Evolutionary conservation across 305 asterid species (phyloP).

Genomic region (Euphrasia arctica): DNA sequence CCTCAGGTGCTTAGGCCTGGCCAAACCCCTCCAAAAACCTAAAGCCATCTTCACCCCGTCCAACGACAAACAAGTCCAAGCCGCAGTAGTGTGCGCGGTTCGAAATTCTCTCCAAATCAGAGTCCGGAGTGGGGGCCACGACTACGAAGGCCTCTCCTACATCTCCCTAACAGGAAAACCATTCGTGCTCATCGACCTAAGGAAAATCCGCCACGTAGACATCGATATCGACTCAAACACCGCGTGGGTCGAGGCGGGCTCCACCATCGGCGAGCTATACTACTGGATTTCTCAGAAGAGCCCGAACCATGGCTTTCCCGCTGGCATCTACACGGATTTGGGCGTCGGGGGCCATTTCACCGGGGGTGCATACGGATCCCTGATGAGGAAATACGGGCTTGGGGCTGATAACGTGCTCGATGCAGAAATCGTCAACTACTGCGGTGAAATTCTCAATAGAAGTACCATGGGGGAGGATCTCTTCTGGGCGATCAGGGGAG

Average conservation of each 20-base stretch:
- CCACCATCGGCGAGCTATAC: not conserved
- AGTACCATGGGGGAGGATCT: constrained; percentile 8
- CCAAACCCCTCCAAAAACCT: constrained; percentile 59
- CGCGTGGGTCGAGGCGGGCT: constrained; percentile 3
- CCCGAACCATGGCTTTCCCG: not conserved
- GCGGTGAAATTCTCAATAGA: constrained; percentile 5
- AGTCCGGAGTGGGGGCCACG: constrained; percentile 48
- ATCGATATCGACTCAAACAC: constrained; percentile 31
- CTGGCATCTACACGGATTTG: not conserved
- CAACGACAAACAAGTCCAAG: constrained; percentile 59
- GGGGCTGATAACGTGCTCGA: not conserved
- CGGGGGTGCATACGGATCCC: not conserved
- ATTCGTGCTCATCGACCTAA: constrained; percentile 51
- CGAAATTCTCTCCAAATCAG: constrained; percentile 45
- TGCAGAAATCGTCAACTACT: not conserved
- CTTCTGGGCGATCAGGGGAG: constrained; percentile 20
- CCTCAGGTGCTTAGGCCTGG: constrained; percentile 45
- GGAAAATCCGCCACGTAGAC: constrained; percentile 44
- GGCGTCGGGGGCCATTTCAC: not conserved
- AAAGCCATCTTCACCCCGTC: constrained; percentile 63
- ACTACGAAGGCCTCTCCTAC: too few species aligned
- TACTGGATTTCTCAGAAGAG: not conserved
- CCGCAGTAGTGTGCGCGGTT: constrained; percentile 58
- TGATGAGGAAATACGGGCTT: constrained; percentile 5
- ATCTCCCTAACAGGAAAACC: constrained; percentile 33